Percentiles rank a stretch among this genome's conserved stretches.
Evolutionary conservation across 345 rosid species (phyloP).

Genomic region (Rhizophora mangle): DNA sequence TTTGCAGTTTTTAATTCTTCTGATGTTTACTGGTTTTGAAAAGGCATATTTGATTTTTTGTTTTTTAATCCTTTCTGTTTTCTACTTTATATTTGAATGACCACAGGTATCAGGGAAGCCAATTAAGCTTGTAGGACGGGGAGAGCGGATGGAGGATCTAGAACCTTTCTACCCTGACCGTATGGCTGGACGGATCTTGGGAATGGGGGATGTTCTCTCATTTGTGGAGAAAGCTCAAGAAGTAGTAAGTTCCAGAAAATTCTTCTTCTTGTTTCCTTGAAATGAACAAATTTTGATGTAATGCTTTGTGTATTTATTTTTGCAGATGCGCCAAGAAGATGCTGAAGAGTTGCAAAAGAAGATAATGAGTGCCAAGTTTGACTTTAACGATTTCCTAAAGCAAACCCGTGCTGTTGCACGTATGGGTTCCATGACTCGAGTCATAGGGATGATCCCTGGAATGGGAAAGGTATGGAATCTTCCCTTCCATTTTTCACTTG

Average conservation of each 20-base stretch:
- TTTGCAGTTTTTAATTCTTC: background rate
- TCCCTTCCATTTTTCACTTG: slow-evolving; percentile 8
- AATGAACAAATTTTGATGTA: slow-evolving; percentile 3
- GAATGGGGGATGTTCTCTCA: slow-evolving; percentile 98
- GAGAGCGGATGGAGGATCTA: slow-evolving; percentile 96
- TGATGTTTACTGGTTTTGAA: background rate
- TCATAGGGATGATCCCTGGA: slow-evolving; percentile 97
- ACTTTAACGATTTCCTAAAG: slow-evolving; percentile 93
- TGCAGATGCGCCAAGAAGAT: slow-evolving; percentile 93
- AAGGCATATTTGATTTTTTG: background rate
- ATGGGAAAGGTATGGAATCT: slow-evolving; percentile 69
- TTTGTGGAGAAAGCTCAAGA: slow-evolving; percentile 98
- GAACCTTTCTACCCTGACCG: slow-evolving; percentile 97
- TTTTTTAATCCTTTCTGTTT: background rate
- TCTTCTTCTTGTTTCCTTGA: slow-evolving; percentile 11
- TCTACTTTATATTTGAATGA: slow-evolving; percentile 13
- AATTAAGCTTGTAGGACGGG: slow-evolving; percentile 94
- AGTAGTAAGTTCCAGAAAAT: slow-evolving; percentile 58
- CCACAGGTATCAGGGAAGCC: slow-evolving; percentile 92
- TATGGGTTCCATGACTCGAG: slow-evolving; percentile 97
- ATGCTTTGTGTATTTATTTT: slow-evolving; percentile 19
- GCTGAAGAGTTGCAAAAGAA: slow-evolving; percentile 96
- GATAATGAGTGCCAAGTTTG: slow-evolving; percentile 94
- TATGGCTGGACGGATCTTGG: slow-evolving; percentile 95
- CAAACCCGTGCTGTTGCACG: slow-evolving; percentile 93